Evolutionary conservation across 2,329 filamentous ascomycete species (phyloP).

Genomic region (Raffaelea arxii): DNA sequence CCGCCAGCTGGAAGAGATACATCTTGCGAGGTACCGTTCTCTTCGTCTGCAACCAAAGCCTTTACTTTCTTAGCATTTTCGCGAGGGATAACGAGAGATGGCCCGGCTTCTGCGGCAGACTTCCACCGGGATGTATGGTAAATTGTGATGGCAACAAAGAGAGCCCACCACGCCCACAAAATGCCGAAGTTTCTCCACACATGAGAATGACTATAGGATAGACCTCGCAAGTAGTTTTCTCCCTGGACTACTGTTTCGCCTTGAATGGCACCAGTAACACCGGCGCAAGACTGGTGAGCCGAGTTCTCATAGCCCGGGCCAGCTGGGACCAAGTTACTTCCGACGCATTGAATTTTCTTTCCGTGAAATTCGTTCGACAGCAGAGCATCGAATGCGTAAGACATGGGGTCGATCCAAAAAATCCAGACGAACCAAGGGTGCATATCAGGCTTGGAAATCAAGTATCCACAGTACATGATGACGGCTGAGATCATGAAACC

Average conservation of each 20-base stretch:
- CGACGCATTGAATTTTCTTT: slow-evolving; percentile 42
- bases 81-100: not conserved
- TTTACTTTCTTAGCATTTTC: slow-evolving; percentile 32
- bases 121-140: slow-evolving; percentile 74
- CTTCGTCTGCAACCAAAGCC: slow-evolving; percentile 44
- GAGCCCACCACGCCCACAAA: slow-evolving; percentile 58
- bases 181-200: slow-evolving; percentile 72
- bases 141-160: slow-evolving; percentile 52
- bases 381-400: slow-evolving; percentile 54
- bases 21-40: slow-evolving; percentile 29
- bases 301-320: slow-evolving; percentile 28
- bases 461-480: slow-evolving; percentile 58
- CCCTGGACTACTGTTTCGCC: slow-evolving; percentile 42
- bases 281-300: slow-evolving; percentile 39
- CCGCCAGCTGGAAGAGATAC: slow-evolving; percentile 12
- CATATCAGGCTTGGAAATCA: slow-evolving; percentile 48
- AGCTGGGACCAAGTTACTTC: slow-evolving; percentile 34
- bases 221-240: slow-evolving; percentile 40
- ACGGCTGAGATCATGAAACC: slow-evolving; percentile 49
- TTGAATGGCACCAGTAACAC: slow-evolving; percentile 38
- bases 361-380: slow-evolving; percentile 43
- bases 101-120: slow-evolving; percentile 31
- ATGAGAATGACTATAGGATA: slow-evolving; percentile 47
- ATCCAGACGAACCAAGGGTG: slow-evolving; percentile 58
- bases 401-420: slow-evolving; percentile 53